Evolutionary conservation across 306 rosid species (phyloP).

Genomic region (Boehmeria nivea): DNA sequence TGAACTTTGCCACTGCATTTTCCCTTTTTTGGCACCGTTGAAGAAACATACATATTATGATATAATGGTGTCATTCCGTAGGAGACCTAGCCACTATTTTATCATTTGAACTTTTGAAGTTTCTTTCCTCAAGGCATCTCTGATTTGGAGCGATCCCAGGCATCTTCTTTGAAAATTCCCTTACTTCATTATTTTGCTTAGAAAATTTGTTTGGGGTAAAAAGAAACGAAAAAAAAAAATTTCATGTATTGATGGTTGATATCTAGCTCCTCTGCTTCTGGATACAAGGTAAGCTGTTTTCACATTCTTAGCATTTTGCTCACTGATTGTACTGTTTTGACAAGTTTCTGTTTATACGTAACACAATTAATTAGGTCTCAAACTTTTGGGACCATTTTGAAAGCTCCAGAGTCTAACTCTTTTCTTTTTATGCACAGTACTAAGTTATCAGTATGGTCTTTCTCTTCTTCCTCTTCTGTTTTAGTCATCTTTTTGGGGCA

Average conservation of each 20-base stretch:
- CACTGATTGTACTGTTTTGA: too few species aligned
- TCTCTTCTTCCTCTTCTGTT: conserved; percentile 1
- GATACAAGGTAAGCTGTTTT: conserved; percentile 33
- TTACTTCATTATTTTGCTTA: conserved; percentile 9
- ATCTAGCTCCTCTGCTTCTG: conserved; percentile 5
- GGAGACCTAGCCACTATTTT: background rate
- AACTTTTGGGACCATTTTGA: too few species aligned
- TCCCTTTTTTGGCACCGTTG: conserved; percentile 23
- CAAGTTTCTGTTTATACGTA: too few species aligned
- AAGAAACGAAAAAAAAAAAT: too few species aligned
- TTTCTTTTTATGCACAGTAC: too few species aligned
- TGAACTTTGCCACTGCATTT: conserved; percentile 23
- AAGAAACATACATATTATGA: conserved; percentile 16
- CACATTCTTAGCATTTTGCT: background rate
- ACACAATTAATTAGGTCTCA: too few species aligned
- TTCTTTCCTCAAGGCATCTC: background rate
- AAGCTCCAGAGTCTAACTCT: too few species aligned
- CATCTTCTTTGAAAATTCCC: conserved; percentile 3
- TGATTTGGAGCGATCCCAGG: conserved; percentile 23
- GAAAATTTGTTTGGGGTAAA: conserved; percentile 10
- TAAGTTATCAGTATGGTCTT: too few species aligned
- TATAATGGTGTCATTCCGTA: conserved; percentile 15
- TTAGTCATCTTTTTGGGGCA: background rate
- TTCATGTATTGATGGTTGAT: background rate
- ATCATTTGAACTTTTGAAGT: conserved; percentile 19